Evolutionary conservation across 2,329 filamentous ascomycete species (phyloP), one percentile per base, ranked within the genome.

Genomic region (Phoma sp.): DNA sequence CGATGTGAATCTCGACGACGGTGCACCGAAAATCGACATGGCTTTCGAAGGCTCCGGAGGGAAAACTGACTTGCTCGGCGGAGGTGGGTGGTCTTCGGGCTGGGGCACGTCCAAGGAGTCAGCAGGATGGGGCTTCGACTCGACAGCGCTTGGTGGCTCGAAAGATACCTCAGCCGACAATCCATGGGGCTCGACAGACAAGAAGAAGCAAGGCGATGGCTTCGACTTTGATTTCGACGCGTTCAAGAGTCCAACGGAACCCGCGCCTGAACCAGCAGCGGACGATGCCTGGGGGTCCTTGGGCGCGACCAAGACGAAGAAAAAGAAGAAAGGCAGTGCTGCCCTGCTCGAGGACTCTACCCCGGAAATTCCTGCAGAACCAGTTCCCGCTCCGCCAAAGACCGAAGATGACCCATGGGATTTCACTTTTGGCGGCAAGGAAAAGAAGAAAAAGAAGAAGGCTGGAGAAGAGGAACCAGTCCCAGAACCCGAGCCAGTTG

Each of bases 11-110:
- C 68, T 80, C 61, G 71, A 80, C 71, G 75, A 81, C 50, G 65
- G 58, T 32, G 76, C 74, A 45, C 79, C 79, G 18, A 79, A 80
- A 67, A 74, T 81, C 60, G 77, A 81, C 54, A 70, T 81, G 56
- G 76, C 75, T 56, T 78, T 81, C 57, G 76, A 75, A 38, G 68
- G 69, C 40, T 59, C 66, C 18, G 61, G 59, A 17, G 55, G 56
- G 46, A 33, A 56, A 14, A 68, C 67, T 25, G 58, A 53, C 55
- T 51, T 57, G 30, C 62, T 72, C 43, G 65, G 64, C 49, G 60
- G 53, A 42, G 53, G 25, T 4, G 34, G 56, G 33, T 73, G 69
- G 67, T 47, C 53, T 3, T 40, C 55, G 28, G 43, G 51, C 29
- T 73, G 70, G 69, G 67, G 68, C 34, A 52, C 53, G 12, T 58